Base-by-base conservation (phyloP, 2,329 filamentous ascomycete species). In the Dactylellina sp. region DNA sequence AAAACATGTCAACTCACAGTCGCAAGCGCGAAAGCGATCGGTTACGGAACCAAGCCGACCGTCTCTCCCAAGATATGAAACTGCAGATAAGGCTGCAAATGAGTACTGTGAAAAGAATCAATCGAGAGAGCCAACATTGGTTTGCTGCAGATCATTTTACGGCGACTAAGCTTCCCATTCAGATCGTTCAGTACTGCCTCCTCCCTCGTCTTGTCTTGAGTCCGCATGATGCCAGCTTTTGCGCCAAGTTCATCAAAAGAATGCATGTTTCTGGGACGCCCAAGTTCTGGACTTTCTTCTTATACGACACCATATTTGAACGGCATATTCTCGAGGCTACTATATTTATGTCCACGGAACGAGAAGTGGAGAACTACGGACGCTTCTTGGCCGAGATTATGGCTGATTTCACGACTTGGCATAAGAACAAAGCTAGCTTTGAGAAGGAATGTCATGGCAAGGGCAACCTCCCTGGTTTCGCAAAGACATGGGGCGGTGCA, bases 341-440 rank as follows among this genome's bases (percentile, higher is more conserved):
- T 56, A 92, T 99, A 65, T 97, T 96, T 80, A 89, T 90, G 52
- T 96, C 91, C 80, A 96, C 93, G 0, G 89, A 94, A 22, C 89
- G 92, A 63, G 96, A 99, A 81, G 92, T 93, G 0, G 92, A 97
- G 80, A 92, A 96, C 77, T 84, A 99, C n/a, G 95, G 93, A 11
- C 91, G 91, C 22, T 98, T 99, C 81, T 82, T 99, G 62, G 92
- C 90, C 79, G 89, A 94, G 75, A 84, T 95, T 1, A 83, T 99
- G 9, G 87, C 89, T 71, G 92, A 97, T 76, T 84, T 99, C 16
- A 86, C 89, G 6, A 84, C 85, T 57, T 99, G 96, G 95, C 95
- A 98, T 81, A 86, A 87, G 22, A 89, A 92, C 79, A 89, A 90
- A 78, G 81, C 84, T 4, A 83, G 86, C 0, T 99, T 95, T 80